Evolutionary conservation across 345 rosid species (phyloP).

Genomic region (Durio zibethinus): DNA sequence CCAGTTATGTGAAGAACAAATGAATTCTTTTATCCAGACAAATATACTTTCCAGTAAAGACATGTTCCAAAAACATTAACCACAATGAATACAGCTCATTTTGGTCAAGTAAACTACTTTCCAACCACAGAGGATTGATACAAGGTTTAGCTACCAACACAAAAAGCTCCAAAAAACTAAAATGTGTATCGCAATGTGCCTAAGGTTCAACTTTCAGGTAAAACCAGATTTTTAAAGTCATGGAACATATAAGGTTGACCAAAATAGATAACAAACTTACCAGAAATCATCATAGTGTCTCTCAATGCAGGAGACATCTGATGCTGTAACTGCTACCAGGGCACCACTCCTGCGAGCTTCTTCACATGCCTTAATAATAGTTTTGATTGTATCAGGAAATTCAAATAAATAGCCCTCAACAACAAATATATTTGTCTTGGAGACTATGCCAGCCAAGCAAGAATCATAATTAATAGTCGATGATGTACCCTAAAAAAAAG

Average conservation of each 20-base stretch:
- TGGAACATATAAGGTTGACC: background rate
- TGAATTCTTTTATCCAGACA: background rate
- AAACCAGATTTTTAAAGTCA: background rate
- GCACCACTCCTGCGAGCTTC: constrained; percentile 78
- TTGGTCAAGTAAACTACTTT: background rate
- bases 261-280: constrained; percentile 29
- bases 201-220: background rate
- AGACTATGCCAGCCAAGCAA: constrained; percentile 63
- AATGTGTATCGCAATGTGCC: background rate
- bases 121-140: background rate
- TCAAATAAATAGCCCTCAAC: constrained; percentile 96
- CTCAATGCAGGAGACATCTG: constrained; percentile 90
- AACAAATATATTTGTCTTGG: constrained; percentile 71
- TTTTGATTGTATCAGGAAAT: constrained; percentile 79
- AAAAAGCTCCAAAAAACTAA: background rate
- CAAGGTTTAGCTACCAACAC: background rate
- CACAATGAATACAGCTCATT: background rate
- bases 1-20: background rate
- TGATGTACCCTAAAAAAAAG: constrained; percentile 69
- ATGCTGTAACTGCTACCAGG: constrained; percentile 86
- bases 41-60: background rate
- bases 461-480: constrained; percentile 67
- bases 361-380: constrained; percentile 80
- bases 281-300: constrained; percentile 91
- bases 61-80: background rate